Evolutionary conservation across 2,329 filamentous ascomycete species (phyloP), one percentile per base, ranked within the genome.

Genomic region (Hymenoscyphus fructigenus): DNA sequence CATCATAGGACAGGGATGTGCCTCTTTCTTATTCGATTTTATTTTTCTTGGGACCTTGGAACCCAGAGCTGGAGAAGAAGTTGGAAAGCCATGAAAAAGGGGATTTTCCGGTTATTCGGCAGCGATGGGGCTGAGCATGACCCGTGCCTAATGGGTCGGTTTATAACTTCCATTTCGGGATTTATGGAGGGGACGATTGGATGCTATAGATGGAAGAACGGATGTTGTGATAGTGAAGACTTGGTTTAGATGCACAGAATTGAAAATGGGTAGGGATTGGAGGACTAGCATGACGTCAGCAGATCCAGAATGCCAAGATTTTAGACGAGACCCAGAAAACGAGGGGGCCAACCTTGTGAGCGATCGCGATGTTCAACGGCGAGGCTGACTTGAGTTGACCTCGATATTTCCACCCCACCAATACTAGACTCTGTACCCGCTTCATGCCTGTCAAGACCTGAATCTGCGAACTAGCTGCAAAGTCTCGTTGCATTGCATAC

Each of bases 271-370:
- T 20, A 14, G 20, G 47, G 47, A 14, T 26, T 53, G 1, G 7
- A 20, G 44, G 6, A 26, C 20, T 4, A 23, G 20, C 47, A 23
- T 23, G 20, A 53, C 47, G 47, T 47, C 59, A 34, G 29, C 69
- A 71, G 70, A 68, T 69, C 68, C 67, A 3, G 28, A 32, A 69
- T 69, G 67, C 68, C 69, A 72, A 70, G 69, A 55, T 50, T 66
- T 61, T 53, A 53, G 23, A 12, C 47, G 47, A 53, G 47, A 23
- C 47, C 47, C 47, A 53, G 20, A 53, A 53, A 53, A 53, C 26
- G 47, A 23, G 53, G 26, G 26, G 15, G 50, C 36, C 32, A 32
- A 41, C 36, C 57, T 59, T 59, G 57, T 36, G 34, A 59, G 36
- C 20, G 3, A 23, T 14, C 1, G 20, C 10, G 32, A 26, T 15